Evolutionary conservation across 345 rosid genomes (phyloP), one percentile per base, ranked within the genome.

Genomic region (Brassica juncea): DNA sequence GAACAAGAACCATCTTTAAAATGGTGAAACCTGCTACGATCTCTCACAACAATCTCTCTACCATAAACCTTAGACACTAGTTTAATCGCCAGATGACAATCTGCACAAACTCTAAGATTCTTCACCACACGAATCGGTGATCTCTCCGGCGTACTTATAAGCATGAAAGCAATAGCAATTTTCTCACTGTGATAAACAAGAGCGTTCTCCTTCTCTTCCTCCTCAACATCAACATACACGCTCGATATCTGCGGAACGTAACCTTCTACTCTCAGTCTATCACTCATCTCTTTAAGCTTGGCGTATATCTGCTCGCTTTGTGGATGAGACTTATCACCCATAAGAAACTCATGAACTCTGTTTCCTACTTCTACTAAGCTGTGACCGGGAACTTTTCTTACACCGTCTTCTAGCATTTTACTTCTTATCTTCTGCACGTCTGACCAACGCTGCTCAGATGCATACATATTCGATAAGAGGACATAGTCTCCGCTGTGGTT

Each of bases 1-100:
- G 91, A 85, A 82, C 98, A 90, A 75, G 71, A 70, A 23, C 95
- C 97, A 27, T 84, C 80, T 83, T 70, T 88, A 68, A 91, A 92
- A 85, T 90, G 97, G 80, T 93, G 97, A 88, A 90, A 94, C 68
- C 94, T 75, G 44, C 97, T 94, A n/a, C 84, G 81, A 75, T 92
- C 96, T 80, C 97, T 88, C 4, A 94, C 91, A 65, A 88, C 79
- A 74, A 94, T 86, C 89, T 90, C 90, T 76, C 93, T 65, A 10
- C 39, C 30, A 39, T 82, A 90, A 75, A 90, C 86, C 74, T 86
- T 88, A 0, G 98, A 92, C n/a, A 89, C 74, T 21, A 94, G 90
- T 68, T 88, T 92, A 57, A 94, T 90, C 14, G 88, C 94, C 32
- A 77, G 52, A 84, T 94, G 98, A 72, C 98, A 94, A 86, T 93